These are phyloP conservation scores for Fusarium piperis DNA, from an alignment of 2,329 filamentous ascomycete species.

Conservation along the genomic window DNA sequence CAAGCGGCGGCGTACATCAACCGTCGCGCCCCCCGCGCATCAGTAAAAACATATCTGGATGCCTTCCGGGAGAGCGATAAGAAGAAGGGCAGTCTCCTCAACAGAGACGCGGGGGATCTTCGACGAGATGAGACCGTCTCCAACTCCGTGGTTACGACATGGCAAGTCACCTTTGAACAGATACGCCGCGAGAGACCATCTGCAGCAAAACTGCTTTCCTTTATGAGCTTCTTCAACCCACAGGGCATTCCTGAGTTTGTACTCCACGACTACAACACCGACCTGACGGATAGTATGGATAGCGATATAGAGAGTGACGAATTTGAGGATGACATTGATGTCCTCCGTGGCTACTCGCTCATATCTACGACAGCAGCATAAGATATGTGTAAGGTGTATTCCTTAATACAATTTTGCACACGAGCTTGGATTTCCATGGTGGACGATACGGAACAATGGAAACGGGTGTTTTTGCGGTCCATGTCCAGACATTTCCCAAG, in stretches of 20 bases:
- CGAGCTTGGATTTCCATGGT: background rate
- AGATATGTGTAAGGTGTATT: constrained; percentile 8
- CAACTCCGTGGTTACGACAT: constrained; percentile 11
- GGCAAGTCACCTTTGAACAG: constrained; percentile 21
- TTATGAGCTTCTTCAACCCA: constrained; percentile 30
- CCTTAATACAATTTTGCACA: background rate
- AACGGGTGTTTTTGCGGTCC: background rate
- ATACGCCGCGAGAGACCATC: constrained; percentile 6
- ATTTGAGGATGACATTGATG: constrained; percentile 21
- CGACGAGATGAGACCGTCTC: constrained; percentile 20
- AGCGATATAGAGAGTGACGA: background rate
- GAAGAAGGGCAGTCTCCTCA: constrained; percentile 39
- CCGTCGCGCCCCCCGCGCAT: constrained; percentile 27
- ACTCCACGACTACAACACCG: background rate
- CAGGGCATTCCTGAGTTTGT: constrained; percentile 13
- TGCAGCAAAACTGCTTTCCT: background rate
- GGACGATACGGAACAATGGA: background rate
- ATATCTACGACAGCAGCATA: background rate
- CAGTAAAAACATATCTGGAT: constrained; percentile 45
- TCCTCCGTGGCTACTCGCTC: constrained; percentile 19
- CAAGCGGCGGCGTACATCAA: constrained; percentile 45
- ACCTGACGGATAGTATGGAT: background rate
- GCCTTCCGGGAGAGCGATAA: constrained; percentile 42
- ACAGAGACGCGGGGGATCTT: constrained; percentile 37
- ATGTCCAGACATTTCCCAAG: constrained; percentile 2